These are phyloP conservation scores for Lycium barbarum DNA, from an alignment of 257 asterid species.

Conservation along the genomic window DNA sequence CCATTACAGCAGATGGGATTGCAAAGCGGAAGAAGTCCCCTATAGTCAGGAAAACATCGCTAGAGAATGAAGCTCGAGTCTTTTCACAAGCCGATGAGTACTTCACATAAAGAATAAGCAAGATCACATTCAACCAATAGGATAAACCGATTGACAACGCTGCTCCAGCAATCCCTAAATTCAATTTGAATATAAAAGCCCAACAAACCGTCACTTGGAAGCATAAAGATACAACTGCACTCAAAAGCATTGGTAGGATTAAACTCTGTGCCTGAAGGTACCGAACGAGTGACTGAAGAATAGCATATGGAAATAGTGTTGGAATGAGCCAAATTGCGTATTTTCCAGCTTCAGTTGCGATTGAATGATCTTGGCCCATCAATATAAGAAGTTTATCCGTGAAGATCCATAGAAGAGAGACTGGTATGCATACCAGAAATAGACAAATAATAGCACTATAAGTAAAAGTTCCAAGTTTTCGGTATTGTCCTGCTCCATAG, in stretches of 20 bases:
- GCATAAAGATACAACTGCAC: constrained; percentile 60
- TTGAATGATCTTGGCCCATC: constrained; percentile 73
- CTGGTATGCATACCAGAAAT: constrained; percentile 63
- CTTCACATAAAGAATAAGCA: constrained; percentile 58
- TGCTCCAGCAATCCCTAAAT: constrained; percentile 72
- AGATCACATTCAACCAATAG: constrained; percentile 68
- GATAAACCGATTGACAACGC: constrained; percentile 76
- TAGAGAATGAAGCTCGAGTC: constrained; percentile 48
- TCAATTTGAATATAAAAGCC: constrained; percentile 62
- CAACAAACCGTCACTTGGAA: constrained; percentile 75
- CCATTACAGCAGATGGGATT: constrained; percentile 83
- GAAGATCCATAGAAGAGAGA: constrained; percentile 61
- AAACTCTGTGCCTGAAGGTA: constrained; percentile 79
- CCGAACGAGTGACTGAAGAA: constrained; percentile 74
- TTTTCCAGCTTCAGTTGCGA: constrained; percentile 72
- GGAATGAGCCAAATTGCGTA: constrained; percentile 73
- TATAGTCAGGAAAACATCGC: constrained; percentile 48
- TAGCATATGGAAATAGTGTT: constrained; percentile 66
- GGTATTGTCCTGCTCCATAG: constrained; percentile 75
- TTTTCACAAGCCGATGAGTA: constrained; percentile 60
- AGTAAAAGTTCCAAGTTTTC: constrained; percentile 60
- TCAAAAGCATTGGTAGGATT: constrained; percentile 73
- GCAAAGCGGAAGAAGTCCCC: constrained; percentile 72
- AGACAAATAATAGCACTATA: constrained; percentile 66
- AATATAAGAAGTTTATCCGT: constrained; percentile 60